A percentile compares a stretch with the other conserved stretches of the same genome.
Evolutionary conservation across 495 filamentous ascomycete genomes (phyloP).

Genomic region (Entonaema liquescens): DNA sequence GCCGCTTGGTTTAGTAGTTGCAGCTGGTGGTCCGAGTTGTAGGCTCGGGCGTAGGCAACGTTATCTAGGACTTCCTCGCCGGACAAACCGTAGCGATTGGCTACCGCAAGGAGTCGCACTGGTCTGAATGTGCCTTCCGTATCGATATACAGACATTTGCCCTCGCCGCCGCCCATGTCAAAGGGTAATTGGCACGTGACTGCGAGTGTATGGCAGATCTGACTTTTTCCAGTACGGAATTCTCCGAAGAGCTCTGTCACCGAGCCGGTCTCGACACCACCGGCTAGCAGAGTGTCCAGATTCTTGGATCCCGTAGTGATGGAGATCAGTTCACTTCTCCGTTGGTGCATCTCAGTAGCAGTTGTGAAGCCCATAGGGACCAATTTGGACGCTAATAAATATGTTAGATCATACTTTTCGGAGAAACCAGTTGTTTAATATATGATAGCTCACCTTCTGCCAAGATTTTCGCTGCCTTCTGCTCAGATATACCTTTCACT

Average conservation of each 20-base stretch:
- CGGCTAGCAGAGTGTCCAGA: slow-evolving; percentile 92
- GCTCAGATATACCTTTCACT: slow-evolving; percentile 96
- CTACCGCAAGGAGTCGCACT: slow-evolving; percentile 87
- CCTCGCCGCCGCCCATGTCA: slow-evolving; percentile 98
- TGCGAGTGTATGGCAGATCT: slow-evolving; percentile 97
- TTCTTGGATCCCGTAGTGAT: slow-evolving; percentile 98
- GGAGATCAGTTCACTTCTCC: slow-evolving; percentile 94
- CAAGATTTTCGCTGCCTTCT: slow-evolving; percentile 93
- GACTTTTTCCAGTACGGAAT: slow-evolving; percentile 96
- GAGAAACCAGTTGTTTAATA: background rate
- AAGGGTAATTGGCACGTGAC: slow-evolving; percentile 98
- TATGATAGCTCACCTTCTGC: slow-evolving; percentile 71
- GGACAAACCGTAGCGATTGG: slow-evolving; percentile 90
- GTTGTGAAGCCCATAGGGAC: slow-evolving; percentile 99
- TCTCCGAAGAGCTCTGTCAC: slow-evolving; percentile 99
- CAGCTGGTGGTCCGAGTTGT: slow-evolving; percentile 97
- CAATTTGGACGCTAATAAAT: slow-evolving; percentile 79
- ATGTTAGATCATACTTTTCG: slow-evolving; percentile 15
- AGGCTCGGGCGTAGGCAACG: slow-evolving; percentile 95
- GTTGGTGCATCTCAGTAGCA: slow-evolving; percentile 98
- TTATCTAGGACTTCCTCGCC: slow-evolving; percentile 98
- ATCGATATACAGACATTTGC: slow-evolving; percentile 99
- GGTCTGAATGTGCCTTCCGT: slow-evolving; percentile 98
- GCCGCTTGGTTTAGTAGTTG: slow-evolving; percentile 94
- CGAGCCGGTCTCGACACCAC: slow-evolving; percentile 94